These are phyloP conservation scores for Chamaenerion angustifolium DNA, from an alignment of 345 rosid genomes.

Conservation along the genomic window DNA sequence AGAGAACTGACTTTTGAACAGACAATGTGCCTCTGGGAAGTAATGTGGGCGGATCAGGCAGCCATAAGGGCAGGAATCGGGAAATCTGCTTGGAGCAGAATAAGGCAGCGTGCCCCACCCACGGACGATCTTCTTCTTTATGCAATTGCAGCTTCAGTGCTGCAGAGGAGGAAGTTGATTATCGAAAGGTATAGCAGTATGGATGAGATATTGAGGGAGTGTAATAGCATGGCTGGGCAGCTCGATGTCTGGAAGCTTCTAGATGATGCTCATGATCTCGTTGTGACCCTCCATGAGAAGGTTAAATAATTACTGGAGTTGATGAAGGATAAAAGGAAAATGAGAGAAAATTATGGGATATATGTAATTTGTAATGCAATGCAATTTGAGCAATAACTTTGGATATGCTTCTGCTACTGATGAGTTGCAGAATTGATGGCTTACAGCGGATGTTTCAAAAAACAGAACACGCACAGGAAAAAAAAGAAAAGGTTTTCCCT, in stretches of 20 bases:
- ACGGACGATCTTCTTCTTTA: conserved; percentile 78
- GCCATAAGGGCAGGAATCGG: conserved; percentile 80
- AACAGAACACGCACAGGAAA: too few species aligned
- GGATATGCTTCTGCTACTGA: too few species aligned
- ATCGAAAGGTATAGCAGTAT: conserved; percentile 76
- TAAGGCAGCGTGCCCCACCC: conserved; percentile 77
- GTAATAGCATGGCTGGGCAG: conserved; percentile 87
- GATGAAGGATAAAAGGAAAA: too few species aligned
- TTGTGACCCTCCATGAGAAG: conserved; percentile 70
- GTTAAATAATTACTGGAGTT: conserved; percentile 32
- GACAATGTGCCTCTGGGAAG: conserved; percentile 87
- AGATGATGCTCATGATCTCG: conserved; percentile 81
- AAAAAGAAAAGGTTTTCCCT: too few species aligned
- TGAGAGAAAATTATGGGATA: too few species aligned
- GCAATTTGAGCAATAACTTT: too few species aligned
- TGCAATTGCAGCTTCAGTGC: conserved; percentile 78
- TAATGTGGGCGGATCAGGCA: conserved; percentile 98
- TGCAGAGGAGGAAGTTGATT: conserved; percentile 81
- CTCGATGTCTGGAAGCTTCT: conserved; percentile 95
- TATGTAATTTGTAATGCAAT: too few species aligned
- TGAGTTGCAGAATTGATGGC: too few species aligned
- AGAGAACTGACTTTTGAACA: conserved; percentile 83
- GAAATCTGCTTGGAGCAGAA: conserved; percentile 74
- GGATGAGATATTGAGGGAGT: conserved; percentile 91
- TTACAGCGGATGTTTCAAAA: too few species aligned